Base-by-base conservation (phyloP, 352 stramenopile genomes). In the Pythium aquatile region DNA sequence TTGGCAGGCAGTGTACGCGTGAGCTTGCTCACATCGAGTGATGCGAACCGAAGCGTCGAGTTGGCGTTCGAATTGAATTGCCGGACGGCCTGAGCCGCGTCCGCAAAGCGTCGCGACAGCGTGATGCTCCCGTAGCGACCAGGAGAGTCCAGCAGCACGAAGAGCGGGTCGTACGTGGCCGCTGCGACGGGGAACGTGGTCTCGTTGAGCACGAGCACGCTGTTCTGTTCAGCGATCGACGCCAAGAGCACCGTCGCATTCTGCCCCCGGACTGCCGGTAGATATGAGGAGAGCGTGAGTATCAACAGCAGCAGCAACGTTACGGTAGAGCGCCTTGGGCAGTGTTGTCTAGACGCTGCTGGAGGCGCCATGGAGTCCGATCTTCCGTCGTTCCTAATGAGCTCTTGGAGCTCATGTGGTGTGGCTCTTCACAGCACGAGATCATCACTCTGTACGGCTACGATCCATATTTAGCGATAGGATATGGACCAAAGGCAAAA, bases 91-190 rank as follows among this genome's bases (percentile, higher is more conserved):
- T 65, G 66, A 24, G 73, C 73, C 1, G 75, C 75, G n/a, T 76
- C 68, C 0, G 67, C 58, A 44, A 83, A 80, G 40, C 68, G 55
- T 2, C 52, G 44, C 46, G 66, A 71, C n/a, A 83, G 63, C 33
- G 69, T 69, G 5, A 68, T 9, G 33, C 70, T 75, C 9, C 68
- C 75, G 11, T 69, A 64, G 3, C 73, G 75, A 14, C 51, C 40
- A 2, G 68, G 55, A 16, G 68, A 72, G 52, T 83, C 75, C 16
- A 83, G 69, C n/a, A 83, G 70, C 67, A 83, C 61, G 62, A 83
- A 70, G 20, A 83, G 59, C 51, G 75, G 70, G 7, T 72, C 51
- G 53, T 63, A 80, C n/a, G 52, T 33, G 4, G 54, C n/a, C 0
- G 65, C 55, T 1, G 70, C 75, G 4, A 39, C 5, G 0, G 48